Evolutionary conservation across 306 rosid genomes (phyloP).

Genomic region (Boehmeria nivea): DNA sequence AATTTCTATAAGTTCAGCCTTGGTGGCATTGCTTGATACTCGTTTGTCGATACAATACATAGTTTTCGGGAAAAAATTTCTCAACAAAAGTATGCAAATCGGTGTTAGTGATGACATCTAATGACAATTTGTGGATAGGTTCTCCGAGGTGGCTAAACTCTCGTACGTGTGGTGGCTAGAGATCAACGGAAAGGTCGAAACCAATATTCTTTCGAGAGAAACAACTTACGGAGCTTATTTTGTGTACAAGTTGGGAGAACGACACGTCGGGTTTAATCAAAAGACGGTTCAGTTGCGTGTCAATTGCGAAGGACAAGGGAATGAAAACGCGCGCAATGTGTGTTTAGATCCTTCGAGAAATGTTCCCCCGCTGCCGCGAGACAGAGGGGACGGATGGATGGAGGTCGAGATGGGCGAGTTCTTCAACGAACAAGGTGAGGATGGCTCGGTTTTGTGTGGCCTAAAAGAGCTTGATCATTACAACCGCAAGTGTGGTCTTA

Average conservation of each 20-base stretch:
- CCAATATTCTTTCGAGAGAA: constrained; percentile 15
- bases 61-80: no score
- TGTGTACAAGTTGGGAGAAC: constrained; percentile 16
- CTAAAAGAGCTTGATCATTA: background rate
- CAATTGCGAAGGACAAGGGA: background rate
- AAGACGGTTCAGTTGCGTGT: background rate
- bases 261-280: background rate
- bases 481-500: background rate
- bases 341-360: constrained; percentile 9
- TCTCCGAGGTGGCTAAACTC: constrained; percentile 24
- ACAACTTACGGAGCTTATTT: constrained; percentile 28
- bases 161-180: constrained; percentile 8
- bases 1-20: background rate
- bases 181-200: constrained; percentile 18
- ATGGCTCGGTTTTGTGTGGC: background rate
- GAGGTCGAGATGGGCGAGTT: background rate
- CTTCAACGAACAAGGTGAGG: background rate
- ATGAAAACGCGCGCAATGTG: background rate
- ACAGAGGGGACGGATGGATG: background rate
- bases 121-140: no score
- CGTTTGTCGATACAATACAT: no score
- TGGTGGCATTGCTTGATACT: no score
- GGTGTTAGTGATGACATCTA: no score
- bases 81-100: background rate
- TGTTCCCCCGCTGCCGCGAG: background rate